phyloP scores from a whole-genome alignment of 352 stramenopile species.

The Blastocystis sp. region DNA sequence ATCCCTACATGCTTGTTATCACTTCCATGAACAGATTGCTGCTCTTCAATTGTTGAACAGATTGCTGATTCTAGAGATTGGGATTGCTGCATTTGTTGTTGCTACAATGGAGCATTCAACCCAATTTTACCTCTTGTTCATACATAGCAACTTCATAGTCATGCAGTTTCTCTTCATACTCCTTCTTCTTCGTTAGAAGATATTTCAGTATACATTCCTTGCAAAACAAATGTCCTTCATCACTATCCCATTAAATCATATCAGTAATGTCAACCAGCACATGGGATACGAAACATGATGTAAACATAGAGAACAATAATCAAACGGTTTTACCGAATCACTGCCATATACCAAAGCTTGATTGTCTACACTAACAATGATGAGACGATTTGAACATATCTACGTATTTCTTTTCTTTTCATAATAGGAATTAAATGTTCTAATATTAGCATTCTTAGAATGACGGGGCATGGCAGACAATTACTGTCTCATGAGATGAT shows the following conservation, averaged over 20 bases:
- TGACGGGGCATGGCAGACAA: constrained; percentile 39
- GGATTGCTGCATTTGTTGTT: background rate
- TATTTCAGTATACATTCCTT: constrained; percentile 55
- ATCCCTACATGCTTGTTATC: background rate
- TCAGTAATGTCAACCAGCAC: background rate
- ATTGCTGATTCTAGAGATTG: background rate
- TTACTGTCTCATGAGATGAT: background rate
- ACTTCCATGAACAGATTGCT: background rate
- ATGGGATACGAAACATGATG: constrained; percentile 34
- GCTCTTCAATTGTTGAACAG: constrained; percentile 20
- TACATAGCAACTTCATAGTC: constrained; percentile 5
- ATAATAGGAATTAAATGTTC: constrained; percentile 44
- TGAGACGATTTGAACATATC: background rate
- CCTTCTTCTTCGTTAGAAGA: constrained; percentile 56
- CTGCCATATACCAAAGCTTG: constrained; percentile 31
- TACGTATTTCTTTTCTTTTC: constrained; percentile 55
- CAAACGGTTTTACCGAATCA: constrained; percentile 55
- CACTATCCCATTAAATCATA: background rate
- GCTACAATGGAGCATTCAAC: background rate
- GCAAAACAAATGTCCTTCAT: constrained; percentile 56
- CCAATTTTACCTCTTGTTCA: background rate
- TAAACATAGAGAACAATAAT: constrained; percentile 47
- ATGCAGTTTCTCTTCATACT: constrained; percentile 45
- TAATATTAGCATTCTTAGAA: constrained; percentile 34
- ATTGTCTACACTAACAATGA: background rate